These are phyloP conservation scores for Ganoderma meredithae DNA, from an alignment of 1,284 basidiomycete species.

Conservation along the genomic window DNA sequence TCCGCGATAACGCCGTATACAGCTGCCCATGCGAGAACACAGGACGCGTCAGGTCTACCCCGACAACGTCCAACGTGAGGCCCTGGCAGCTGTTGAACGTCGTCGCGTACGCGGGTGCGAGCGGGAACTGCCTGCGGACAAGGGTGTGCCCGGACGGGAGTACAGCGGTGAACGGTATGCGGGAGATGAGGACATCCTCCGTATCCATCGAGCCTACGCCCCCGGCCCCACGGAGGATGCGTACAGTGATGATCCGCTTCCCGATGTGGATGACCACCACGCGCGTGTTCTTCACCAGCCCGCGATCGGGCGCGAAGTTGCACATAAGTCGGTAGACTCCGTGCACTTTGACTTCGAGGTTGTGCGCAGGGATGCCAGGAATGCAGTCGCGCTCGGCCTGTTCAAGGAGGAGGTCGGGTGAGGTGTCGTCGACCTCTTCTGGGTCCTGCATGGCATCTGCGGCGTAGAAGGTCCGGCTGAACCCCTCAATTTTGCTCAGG, in stretches of 20 bases:
- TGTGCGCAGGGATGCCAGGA: conserved; percentile 43
- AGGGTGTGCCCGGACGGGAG: conserved; percentile 45
- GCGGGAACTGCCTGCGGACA: conserved; percentile 48
- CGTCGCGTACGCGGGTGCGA: conserved; percentile 50
- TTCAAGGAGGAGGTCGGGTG: conserved; percentile 38
- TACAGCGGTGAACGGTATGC: conserved; percentile 43
- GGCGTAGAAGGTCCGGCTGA: conserved; percentile 37
- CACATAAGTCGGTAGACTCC: conserved; percentile 46
- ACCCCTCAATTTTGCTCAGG: conserved; percentile 38
- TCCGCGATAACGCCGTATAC: conserved; percentile 51
- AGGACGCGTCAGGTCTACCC: conserved; percentile 43
- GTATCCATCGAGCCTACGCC: conserved; percentile 33
- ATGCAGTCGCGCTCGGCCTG: conserved; percentile 36
- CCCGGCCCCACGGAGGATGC: conserved; percentile 36
- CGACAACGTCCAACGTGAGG: conserved; percentile 47
- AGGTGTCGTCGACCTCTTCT: conserved; percentile 32
- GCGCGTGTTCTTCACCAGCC: conserved; percentile 50
- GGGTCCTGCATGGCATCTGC: conserved; percentile 43
- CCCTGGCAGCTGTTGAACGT: conserved; percentile 55
- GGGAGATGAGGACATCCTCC: conserved; percentile 45
- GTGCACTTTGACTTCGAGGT: conserved; percentile 43
- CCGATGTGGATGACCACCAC: conserved; percentile 43
- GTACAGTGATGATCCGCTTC: conserved; percentile 42
- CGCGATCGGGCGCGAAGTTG: conserved; percentile 47
- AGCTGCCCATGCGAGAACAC: conserved; percentile 55